Evolutionary conservation across 306 rosid species (phyloP).

Genomic region (Hylodesmum podocarpum): DNA sequence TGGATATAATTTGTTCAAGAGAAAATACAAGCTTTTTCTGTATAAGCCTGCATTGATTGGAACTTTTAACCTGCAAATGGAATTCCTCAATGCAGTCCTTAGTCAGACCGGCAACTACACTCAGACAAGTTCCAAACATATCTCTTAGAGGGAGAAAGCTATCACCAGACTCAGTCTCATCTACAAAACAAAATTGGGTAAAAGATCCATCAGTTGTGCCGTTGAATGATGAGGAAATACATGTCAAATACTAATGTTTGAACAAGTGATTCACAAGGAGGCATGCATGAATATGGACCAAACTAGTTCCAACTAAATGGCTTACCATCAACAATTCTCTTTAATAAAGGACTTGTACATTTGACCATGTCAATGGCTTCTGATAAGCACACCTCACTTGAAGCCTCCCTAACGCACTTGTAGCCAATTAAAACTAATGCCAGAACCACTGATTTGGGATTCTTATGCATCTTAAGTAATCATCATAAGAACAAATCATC

Average conservation of each 20-base stretch:
- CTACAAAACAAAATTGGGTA: constrained; percentile 48
- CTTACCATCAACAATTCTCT: constrained; percentile 66
- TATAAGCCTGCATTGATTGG: constrained; percentile 43
- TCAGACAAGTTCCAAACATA: constrained; percentile 67
- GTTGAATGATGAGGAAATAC: constrained; percentile 23
- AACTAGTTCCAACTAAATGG: constrained; percentile 16
- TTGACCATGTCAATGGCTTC: constrained; percentile 64
- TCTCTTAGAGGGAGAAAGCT: constrained; percentile 40
- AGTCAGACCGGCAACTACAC: constrained; percentile 54
- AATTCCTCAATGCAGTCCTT: constrained; percentile 69
- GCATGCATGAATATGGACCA: constrained; percentile 6
- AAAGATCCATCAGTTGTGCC: constrained; percentile 16
- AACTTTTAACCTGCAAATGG: constrained; percentile 53
- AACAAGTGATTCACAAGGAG: neutral
- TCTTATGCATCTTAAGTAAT: constrained; percentile 55
- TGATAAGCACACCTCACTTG: constrained; percentile 63
- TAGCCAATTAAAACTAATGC: constrained; percentile 69
- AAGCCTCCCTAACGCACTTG: constrained; percentile 64
- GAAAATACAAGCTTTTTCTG: constrained; percentile 82
- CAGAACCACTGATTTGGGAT: constrained; percentile 61
- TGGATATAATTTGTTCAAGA: constrained; percentile 69
- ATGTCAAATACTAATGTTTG: neutral
- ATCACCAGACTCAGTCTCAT: constrained; percentile 54
- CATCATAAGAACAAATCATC: constrained; percentile 31
- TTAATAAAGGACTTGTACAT: constrained; percentile 50